phyloP scores from a whole-genome alignment of 768 basidiomycete genomes.

The Suillus fuscotomentosus region DNA sequence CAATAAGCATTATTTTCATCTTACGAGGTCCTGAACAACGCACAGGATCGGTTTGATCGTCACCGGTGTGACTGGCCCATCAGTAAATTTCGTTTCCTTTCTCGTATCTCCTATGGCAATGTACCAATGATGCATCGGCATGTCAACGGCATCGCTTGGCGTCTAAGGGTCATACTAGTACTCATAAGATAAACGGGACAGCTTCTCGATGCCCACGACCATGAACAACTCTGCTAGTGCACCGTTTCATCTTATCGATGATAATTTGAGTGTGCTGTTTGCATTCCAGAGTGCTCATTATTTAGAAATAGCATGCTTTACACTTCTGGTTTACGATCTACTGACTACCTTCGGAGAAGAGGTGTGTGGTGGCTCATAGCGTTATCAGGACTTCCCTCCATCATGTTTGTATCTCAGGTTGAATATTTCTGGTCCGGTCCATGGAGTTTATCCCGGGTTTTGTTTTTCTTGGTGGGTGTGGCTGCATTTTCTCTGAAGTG shows the following conservation, averaged over 20 bases:
- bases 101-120: not conserved
- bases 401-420: not conserved
- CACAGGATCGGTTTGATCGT: not conserved
- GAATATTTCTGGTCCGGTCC: constrained; percentile 11
- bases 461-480: constrained; percentile 6
- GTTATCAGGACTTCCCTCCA: not conserved
- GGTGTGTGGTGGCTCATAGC: constrained; percentile 1
- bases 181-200: not conserved
- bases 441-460: constrained; percentile 8
- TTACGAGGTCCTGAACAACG: not conserved
- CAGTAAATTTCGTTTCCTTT: not conserved
- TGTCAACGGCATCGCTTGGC: not conserved
- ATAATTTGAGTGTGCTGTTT: not conserved
- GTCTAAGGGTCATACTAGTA: not conserved
- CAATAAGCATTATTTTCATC: not conserved
- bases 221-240: not conserved
- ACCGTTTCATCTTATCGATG: not conserved
- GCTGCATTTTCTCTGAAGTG: not conserved
- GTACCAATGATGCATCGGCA: not conserved
- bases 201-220: not conserved
- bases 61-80: not conserved
- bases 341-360: constrained; percentile 10
- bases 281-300: constrained; percentile 6
- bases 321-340: constrained; percentile 9
- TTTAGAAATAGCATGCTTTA: constrained; percentile 9